Evolutionary conservation across 257 asterid species (phyloP), one percentile per base, ranked within the genome.

Genomic region (Agastache rugosa): DNA sequence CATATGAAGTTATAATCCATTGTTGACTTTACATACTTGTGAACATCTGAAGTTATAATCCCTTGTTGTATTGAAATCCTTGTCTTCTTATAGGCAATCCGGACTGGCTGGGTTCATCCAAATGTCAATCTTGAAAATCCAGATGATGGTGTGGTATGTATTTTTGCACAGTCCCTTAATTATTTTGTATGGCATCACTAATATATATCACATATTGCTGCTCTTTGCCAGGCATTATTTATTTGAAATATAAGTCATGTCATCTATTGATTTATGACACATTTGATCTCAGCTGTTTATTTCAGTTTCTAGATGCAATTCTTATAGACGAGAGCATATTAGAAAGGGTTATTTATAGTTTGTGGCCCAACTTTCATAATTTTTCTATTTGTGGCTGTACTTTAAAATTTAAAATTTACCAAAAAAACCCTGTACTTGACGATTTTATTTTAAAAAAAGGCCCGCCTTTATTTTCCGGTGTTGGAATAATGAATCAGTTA

Each of bases 71-170:
- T 35, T 35, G 39, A 35, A 35, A 35, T 76, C 67, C 60, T 68
- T 27, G 59, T 76, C 67, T 60, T 78, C 75, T 75, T 83, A 79
- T 75, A 93, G 98, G 98, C 98, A 14, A 94, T 94, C 54, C 83
- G 96, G 73, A 90, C 91, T 2, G 98, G 98, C 54, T 94, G 97
- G 97, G 79, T 93, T 77, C 98, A 93, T 88, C 98, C 98, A 66
- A 93, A 93, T 82, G 83, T 90, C 83, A 93, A 93, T 75, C 97
- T 94, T 78, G 97, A 94, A 78, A 85, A 81, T 79, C 97, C 97
- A 65, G 98, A 94, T 73, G 87, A 83, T 62, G 88, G 87, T n/a
- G 96, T 94, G 97, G 98, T 94, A 90, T 77, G 96, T 29, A 56
- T 22, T 71, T 69, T 75, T 50, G 45, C 50, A 3, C 12, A 6